Percentiles rank a stretch among this genome's conserved stretches.
Evolutionary conservation across 2,329 filamentous ascomycete genomes (phyloP).

Genomic region (Teratosphaeria zuluensis): DNA sequence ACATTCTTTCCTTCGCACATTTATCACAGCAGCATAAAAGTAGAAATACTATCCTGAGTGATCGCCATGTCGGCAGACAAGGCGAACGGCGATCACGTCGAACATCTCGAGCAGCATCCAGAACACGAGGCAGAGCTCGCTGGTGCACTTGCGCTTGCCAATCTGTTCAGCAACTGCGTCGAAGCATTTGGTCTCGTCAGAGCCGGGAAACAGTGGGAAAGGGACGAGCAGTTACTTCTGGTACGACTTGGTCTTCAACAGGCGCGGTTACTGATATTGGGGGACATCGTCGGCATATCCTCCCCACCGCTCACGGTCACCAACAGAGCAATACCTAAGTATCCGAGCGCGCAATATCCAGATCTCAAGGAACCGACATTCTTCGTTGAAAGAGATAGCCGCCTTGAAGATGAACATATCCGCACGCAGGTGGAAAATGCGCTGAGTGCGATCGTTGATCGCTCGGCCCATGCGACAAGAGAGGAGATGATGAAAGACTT

Average conservation of each 20-base stretch:
- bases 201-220: slow-evolving; percentile 32
- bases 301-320: slow-evolving; percentile 35
- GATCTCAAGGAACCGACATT: slow-evolving; percentile 36
- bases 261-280: slow-evolving; percentile 39
- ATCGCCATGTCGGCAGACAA: slow-evolving; percentile 11
- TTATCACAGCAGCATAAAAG: not conserved
- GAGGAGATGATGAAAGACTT: slow-evolving; percentile 38
- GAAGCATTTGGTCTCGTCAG: slow-evolving; percentile 39
- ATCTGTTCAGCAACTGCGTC: slow-evolving; percentile 38
- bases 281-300: slow-evolving; percentile 37
- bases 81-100: slow-evolving; percentile 12
- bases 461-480: slow-evolving; percentile 28
- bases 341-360: slow-evolving; percentile 35
- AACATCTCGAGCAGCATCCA: slow-evolving; percentile 17
- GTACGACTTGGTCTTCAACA: slow-evolving; percentile 38
- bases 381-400: slow-evolving; percentile 33
- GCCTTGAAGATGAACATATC: slow-evolving; percentile 31
- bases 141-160: slow-evolving; percentile 34
- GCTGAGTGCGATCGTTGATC: slow-evolving; percentile 36
- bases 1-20: not conserved
- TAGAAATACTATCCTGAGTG: not conserved
- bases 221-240: slow-evolving; percentile 34
- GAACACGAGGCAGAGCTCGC: slow-evolving; percentile 25
- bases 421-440: slow-evolving; percentile 31
- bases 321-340: slow-evolving; percentile 34